These are phyloP conservation scores for Lentinula novae-zelandiae DNA, from an alignment of 1,284 basidiomycete genomes.

Conservation along the genomic window DNA sequence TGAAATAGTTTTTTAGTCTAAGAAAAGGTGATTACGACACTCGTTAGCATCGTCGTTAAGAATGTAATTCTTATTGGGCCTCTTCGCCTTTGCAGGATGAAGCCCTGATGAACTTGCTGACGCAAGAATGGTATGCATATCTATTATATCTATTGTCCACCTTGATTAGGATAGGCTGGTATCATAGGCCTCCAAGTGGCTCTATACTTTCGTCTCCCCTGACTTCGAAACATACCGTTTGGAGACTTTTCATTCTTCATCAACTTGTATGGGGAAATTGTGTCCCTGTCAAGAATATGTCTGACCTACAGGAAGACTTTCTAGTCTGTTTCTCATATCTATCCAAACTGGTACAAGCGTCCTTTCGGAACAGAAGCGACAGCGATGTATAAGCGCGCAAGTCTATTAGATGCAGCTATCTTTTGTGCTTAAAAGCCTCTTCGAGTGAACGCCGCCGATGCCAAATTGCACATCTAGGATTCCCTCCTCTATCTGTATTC, in stretches of 20 bases:
- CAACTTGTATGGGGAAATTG: neutral
- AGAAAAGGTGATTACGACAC: neutral
- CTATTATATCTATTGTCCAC: too few relatives aligned
- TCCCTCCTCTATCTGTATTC: neutral
- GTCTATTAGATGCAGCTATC: conserved; percentile 2
- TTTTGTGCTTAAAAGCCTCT: conserved; percentile 1
- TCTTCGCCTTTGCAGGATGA: too few relatives aligned
- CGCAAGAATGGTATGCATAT: too few relatives aligned
- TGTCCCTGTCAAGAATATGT: neutral
- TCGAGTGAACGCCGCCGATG: conserved; percentile 6
- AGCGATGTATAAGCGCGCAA: neutral
- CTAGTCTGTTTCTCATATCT: neutral
- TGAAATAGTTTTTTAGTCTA: neutral
- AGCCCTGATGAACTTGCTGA: too few relatives aligned
- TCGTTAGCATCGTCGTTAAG: neutral
- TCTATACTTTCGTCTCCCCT: too few relatives aligned
- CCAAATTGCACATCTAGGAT: neutral
- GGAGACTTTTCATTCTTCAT: neutral
- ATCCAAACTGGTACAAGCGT: neutral
- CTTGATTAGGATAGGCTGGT: too few relatives aligned
- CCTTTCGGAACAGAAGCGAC: conserved; percentile 5
- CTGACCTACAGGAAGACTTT: neutral
- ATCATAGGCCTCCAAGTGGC: too few relatives aligned
- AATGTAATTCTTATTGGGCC: neutral
- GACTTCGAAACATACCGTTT: too few relatives aligned